A percentile compares a stretch with the other conserved stretches of the same genome.
phyloP scores from a whole-genome alignment of 805 yeast genomes.

The Saccharomycopsis fermentans region DNA sequence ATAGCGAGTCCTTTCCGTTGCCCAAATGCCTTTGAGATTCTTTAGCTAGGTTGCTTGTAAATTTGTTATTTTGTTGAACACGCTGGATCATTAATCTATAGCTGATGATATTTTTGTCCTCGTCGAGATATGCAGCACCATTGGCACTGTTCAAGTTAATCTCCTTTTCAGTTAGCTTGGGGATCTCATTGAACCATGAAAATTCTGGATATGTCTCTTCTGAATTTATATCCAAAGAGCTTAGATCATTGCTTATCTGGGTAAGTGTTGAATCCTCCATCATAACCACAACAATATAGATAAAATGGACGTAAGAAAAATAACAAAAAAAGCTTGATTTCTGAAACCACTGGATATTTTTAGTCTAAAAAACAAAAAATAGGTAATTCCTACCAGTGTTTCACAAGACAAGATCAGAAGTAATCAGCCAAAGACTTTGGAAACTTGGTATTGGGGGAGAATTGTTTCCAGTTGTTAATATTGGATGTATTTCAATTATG shows the following conservation, averaged over 20 bases:
- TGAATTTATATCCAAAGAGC: neutral
- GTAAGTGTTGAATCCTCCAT: neutral
- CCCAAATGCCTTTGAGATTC: slow-evolving; percentile 39
- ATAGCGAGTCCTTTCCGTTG: slow-evolving; percentile 28
- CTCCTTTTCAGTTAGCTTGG: neutral
- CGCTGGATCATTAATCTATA: slow-evolving; percentile 54
- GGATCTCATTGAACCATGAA: neutral
- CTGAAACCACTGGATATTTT: no score
- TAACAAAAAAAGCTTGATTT: neutral
- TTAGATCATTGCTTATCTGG: neutral
- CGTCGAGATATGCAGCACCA: neutral
- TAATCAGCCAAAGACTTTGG: no score
- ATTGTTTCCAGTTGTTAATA: no score
- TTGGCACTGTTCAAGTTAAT: neutral
- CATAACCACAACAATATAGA: neutral
- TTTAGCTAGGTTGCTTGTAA: slow-evolving; percentile 42
- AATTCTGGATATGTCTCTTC: neutral
- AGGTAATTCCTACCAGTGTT: no score
- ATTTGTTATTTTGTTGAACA: slow-evolving; percentile 44
- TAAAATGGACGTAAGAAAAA: neutral
- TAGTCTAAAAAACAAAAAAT: no score
- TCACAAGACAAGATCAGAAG: no score
- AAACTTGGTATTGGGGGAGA: no score
- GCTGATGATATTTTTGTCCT: slow-evolving; percentile 19
- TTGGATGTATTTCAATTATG: no score